A percentile compares a stretch with the other conserved stretches of the same genome.
Evolutionary conservation across 495 filamentous ascomycete genomes (phyloP).

Genomic region (Trypethelium eluteriae): DNA sequence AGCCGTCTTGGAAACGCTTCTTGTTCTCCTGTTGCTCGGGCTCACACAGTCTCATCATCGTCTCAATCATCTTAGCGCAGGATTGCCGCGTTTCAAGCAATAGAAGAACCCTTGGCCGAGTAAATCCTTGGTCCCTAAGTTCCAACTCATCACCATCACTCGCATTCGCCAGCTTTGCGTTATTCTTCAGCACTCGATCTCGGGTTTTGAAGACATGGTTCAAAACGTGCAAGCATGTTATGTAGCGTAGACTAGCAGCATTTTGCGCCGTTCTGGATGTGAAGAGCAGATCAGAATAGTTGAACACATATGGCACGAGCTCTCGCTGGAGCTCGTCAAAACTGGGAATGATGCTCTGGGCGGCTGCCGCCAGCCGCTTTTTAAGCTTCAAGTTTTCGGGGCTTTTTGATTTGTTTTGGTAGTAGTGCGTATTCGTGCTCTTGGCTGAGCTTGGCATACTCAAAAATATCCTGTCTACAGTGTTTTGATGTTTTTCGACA

Average conservation of each 20-base stretch:
- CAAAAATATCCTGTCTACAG: slow-evolving; percentile 7
- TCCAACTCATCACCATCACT: slow-evolving; percentile 54
- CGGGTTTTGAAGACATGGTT: slow-evolving; percentile 94
- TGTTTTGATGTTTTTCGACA: slow-evolving; percentile 36
- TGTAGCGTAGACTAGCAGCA: slow-evolving; percentile 55
- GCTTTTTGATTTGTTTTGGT: slow-evolving; percentile 1
- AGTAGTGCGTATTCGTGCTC: background rate
- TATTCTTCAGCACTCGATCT: slow-evolving; percentile 87
- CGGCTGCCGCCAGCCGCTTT: slow-evolving; percentile 41
- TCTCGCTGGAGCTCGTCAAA: slow-evolving; percentile 48
- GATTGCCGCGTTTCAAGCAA: slow-evolving; percentile 80
- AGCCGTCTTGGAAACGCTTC: slow-evolving; percentile 81
- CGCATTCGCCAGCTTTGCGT: slow-evolving; percentile 56
- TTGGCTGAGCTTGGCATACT: slow-evolving; percentile 6
- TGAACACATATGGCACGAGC: slow-evolving; percentile 55
- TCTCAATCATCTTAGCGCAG: slow-evolving; percentile 67
- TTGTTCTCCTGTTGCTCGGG: slow-evolving; percentile 92
- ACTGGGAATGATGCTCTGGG: slow-evolving; percentile 27
- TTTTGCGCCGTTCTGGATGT: slow-evolving; percentile 60
- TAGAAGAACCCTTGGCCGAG: slow-evolving; percentile 84
- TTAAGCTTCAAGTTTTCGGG: slow-evolving; percentile 55
- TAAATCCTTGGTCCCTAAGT: slow-evolving; percentile 89
- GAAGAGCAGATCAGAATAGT: slow-evolving; percentile 75
- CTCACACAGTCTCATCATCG: slow-evolving; percentile 61
- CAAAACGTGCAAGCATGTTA: slow-evolving; percentile 73